Base-by-base conservation (phyloP, 2,329 filamentous ascomycete genomes). In the Cladosporium sp. region DNA sequence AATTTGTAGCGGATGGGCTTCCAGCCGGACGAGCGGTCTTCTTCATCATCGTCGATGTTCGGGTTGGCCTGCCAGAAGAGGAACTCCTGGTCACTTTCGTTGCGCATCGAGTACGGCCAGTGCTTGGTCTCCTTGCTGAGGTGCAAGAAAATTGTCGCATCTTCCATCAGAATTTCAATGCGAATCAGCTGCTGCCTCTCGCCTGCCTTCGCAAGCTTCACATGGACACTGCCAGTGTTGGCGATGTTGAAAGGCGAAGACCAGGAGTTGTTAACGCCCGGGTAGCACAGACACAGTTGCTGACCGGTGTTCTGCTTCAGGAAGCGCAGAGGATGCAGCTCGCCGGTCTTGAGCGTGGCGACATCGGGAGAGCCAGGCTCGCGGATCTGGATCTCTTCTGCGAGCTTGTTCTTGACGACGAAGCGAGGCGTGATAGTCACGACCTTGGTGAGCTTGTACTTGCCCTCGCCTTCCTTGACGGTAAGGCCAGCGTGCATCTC, bases 61-160 rank as follows among this genome's bases (percentile, higher is more conserved):
- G 93, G 93, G 63, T 97, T 86, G 14, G 89, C 87, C 69, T 98
- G 93, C 75, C 87, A 95, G 74, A 98, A 98, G 45, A 92, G 86
- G 70, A 97, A 97, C 66, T 97, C 93, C 19, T 86, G 87, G 64
- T 97, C 92, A 64, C 92, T 97, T 73, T 97, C 93, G 66, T 98
- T 98, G 59, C 93, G 86, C 85, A 98, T 96, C 0, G 91, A 96
- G 72, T 93, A 98, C 0, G 93, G 93, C 93, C 93, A 98, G 66
- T 95, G 89, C 69, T 93, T 95, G 5, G 82, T 90, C 72, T 98
- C 93, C 60, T 92, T 77, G 64, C 84, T 93, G 54, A 98, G 79
- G 63, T 95, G 89, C 33, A 97, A 70, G 76, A 97, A 98, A 38
- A 98, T 86, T 1, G 92, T 97, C 0, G 92, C 89, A 56, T 88